These are phyloP conservation scores for Phytopythium boreale DNA, from an alignment of 352 stramenopile genomes.

Conservation along the genomic window DNA sequence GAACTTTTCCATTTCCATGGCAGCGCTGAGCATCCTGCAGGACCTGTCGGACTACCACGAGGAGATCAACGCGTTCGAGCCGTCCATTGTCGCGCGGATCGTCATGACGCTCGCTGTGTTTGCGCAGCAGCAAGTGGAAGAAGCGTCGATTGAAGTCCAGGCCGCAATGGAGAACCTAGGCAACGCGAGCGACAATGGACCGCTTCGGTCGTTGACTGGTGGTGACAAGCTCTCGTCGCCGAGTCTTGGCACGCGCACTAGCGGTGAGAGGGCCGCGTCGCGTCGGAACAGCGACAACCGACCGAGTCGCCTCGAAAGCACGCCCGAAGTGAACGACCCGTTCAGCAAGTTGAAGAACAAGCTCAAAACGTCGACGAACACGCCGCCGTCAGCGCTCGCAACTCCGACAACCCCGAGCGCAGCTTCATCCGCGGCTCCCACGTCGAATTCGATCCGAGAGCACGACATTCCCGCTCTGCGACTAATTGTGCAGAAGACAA, in stretches of 20 bases:
- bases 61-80: slow-evolving; percentile 64
- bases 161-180: slow-evolving; percentile 59
- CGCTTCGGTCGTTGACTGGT: slow-evolving; percentile 5
- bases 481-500: slow-evolving; percentile 82
- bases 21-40: slow-evolving; percentile 72
- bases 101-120: slow-evolving; percentile 86
- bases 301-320: slow-evolving; percentile 35
- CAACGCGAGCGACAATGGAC: neutral
- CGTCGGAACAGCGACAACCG: slow-evolving; percentile 52
- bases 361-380: slow-evolving; percentile 29
- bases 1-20: slow-evolving; percentile 78
- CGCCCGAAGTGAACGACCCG: slow-evolving; percentile 36
- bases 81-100: slow-evolving; percentile 70
- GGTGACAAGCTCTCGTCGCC: slow-evolving; percentile 25
- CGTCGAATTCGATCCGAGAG: slow-evolving; percentile 31
- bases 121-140: slow-evolving; percentile 84
- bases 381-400: slow-evolving; percentile 5
- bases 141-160: slow-evolving; percentile 85
- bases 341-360: slow-evolving; percentile 80
- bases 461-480: slow-evolving; percentile 68
- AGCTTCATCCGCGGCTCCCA: slow-evolving; percentile 27
- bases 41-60: slow-evolving; percentile 76
- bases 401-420: slow-evolving; percentile 23
- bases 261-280: slow-evolving; percentile 13
- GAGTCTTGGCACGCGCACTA: slow-evolving; percentile 27